These are phyloP conservation scores for Westerdykella sp. DNA, from an alignment of 2,329 filamentous ascomycete species.

Conservation along the genomic window DNA sequence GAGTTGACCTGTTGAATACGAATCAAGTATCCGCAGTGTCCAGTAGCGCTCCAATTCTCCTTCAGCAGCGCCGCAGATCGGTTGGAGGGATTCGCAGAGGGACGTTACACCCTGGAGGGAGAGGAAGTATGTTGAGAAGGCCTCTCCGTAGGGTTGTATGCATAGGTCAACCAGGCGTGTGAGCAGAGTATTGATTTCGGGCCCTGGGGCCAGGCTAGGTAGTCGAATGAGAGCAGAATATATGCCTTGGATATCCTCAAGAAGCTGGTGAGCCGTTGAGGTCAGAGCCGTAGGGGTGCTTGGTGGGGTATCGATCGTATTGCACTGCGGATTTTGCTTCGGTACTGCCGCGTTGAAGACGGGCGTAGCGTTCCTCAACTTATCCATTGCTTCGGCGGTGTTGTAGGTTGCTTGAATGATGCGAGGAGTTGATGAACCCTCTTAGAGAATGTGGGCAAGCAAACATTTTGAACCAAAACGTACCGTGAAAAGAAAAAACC, in stretches of 20 bases:
- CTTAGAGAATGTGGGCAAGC: too few relatives aligned
- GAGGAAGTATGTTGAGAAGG: constrained; percentile 23
- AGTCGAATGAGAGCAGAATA: constrained; percentile 11
- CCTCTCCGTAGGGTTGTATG: constrained; percentile 18
- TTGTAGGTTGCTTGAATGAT: too few relatives aligned
- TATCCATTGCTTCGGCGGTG: too few relatives aligned
- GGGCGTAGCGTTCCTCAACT: too few relatives aligned
- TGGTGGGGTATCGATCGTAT: constrained; percentile 11
- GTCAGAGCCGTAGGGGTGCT: constrained; percentile 16
- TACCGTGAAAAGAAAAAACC: too few relatives aligned
- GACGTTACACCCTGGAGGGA: constrained; percentile 22
- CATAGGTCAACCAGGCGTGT: constrained; percentile 36
- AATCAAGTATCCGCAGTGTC: constrained; percentile 33
- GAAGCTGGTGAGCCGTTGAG: constrained; percentile 14
- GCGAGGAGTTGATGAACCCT: too few relatives aligned
- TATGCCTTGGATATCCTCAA: constrained; percentile 18
- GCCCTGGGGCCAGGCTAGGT: constrained; percentile 25
- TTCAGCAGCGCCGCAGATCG: constrained; percentile 43
- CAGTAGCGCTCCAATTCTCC: constrained; percentile 43
- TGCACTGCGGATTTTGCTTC: too few relatives aligned
- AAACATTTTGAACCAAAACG: too few relatives aligned
- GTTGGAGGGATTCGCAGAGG: constrained; percentile 36
- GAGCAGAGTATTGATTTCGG: constrained; percentile 32
- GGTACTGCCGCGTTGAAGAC: too few relatives aligned
- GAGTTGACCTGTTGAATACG: neutral